phyloP scores from a whole-genome alignment of 257 asterid genomes.

The Primulina huaijiensis region DNA sequence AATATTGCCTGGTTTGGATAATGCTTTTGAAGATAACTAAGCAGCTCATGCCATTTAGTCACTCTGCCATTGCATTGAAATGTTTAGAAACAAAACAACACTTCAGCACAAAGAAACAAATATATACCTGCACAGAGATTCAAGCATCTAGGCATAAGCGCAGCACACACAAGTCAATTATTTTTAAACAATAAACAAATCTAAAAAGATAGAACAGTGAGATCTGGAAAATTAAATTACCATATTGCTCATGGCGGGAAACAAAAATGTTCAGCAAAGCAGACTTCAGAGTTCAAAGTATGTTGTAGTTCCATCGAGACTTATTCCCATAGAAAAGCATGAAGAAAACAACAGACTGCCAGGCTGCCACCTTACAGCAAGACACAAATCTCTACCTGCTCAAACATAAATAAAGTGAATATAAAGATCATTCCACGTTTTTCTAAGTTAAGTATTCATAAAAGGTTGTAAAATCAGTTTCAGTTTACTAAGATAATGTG shows the following conservation, averaged over 20 bases:
- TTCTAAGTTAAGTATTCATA: not conserved
- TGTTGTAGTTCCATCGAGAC: slow-evolving; percentile 18
- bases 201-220: not conserved
- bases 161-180: slow-evolving; percentile 4
- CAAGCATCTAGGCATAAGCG: not conserved
- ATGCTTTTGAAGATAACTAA: not conserved
- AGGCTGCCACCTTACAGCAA: slow-evolving; percentile 20
- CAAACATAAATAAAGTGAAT: slow-evolving; percentile 20
- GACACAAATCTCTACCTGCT: slow-evolving; percentile 7
- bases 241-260: slow-evolving; percentile 34
- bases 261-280: slow-evolving; percentile 16
- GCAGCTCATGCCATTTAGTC: slow-evolving; percentile 4
- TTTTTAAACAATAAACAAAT: not conserved
- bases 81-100: not conserved
- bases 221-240: slow-evolving; percentile 17
- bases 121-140: not conserved
- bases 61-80: slow-evolving; percentile 4
- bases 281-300: slow-evolving; percentile 14
- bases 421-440: not conserved
- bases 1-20: not conserved
- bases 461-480: not conserved
- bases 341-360: not conserved
- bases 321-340: slow-evolving; percentile 1
- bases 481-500: not conserved
- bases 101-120: slow-evolving; percentile 6